phyloP scores from a whole-genome alignment of 495 filamentous ascomycete genomes.

The Amorphotheca resinae region DNA sequence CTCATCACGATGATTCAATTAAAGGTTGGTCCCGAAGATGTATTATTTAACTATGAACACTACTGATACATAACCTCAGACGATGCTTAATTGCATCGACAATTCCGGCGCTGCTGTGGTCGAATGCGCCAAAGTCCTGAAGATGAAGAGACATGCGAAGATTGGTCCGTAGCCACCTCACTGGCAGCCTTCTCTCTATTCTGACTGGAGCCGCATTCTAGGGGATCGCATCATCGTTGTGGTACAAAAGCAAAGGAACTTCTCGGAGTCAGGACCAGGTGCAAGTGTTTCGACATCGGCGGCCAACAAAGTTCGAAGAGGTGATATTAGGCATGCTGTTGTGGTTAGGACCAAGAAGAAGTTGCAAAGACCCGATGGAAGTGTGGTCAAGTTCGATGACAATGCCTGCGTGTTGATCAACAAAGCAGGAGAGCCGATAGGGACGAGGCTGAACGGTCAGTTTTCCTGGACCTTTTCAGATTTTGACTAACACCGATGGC shows the following conservation, averaged over 20 bases:
- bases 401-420: constrained; percentile 97
- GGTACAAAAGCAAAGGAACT: constrained; percentile 84
- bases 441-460: constrained; percentile 76
- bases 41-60: constrained; percentile 1
- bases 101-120: constrained; percentile 97
- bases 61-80: constrained; percentile 35
- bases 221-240: constrained; percentile 96
- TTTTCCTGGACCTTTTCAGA: constrained; percentile 3
- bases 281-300: constrained; percentile 45
- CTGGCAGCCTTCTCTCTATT: neutral
- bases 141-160: constrained; percentile 78
- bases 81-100: constrained; percentile 99
- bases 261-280: constrained; percentile 45
- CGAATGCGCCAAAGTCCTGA: constrained; percentile 86
- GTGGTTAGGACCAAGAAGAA: constrained; percentile 86
- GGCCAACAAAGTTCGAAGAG: constrained; percentile 86
- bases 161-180: constrained; percentile 52
- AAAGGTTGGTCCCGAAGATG: constrained; percentile 49
- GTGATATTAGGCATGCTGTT: constrained; percentile 93
- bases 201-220: constrained; percentile 28
- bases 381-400: constrained; percentile 85
- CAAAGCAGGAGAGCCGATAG: constrained; percentile 92
- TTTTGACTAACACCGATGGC: constrained; percentile 17
- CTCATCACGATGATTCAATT: constrained; percentile 84
- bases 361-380: constrained; percentile 74